Percentiles rank a stretch among this genome's conserved stretches.
Evolutionary conservation across 2,329 filamentous ascomycete genomes (phyloP).

Genomic region (Fusarium kyushuense): DNA sequence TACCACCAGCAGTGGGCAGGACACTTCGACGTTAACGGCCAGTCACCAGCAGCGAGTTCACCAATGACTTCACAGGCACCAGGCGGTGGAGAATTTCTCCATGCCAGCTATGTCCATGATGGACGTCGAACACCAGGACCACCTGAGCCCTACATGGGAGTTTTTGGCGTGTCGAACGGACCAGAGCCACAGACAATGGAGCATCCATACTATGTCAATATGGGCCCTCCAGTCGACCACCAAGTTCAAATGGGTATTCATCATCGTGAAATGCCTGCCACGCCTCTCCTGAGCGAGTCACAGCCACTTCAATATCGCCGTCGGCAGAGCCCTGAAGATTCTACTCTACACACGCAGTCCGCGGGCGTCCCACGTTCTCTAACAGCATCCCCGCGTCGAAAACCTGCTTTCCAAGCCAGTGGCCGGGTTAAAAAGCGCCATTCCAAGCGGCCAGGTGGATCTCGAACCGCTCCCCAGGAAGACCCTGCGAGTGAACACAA

Average conservation of each 20-base stretch:
- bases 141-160: constrained; percentile 54
- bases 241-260: constrained; percentile 45
- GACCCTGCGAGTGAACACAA: constrained; percentile 50
- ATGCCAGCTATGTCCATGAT: constrained; percentile 54
- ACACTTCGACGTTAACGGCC: constrained; percentile 57
- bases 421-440: constrained; percentile 48
- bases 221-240: constrained; percentile 42
- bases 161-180: constrained; percentile 53
- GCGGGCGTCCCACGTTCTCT: constrained; percentile 36
- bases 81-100: constrained; percentile 52
- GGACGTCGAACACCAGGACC: constrained; percentile 55
- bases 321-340: constrained; percentile 44
- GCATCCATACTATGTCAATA: constrained; percentile 49
- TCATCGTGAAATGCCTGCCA: constrained; percentile 42
- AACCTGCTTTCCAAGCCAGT: constrained; percentile 30
- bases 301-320: constrained; percentile 43
- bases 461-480: constrained; percentile 24
- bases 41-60: constrained; percentile 59
- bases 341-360: constrained; percentile 13
- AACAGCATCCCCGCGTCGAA: constrained; percentile 48
- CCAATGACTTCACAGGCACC: constrained; percentile 58
- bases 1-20: constrained; percentile 56
- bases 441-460: constrained; percentile 32
- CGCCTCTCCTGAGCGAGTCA: constrained; percentile 44
- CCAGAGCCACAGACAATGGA: constrained; percentile 44